Evolutionary conservation across 2,329 filamentous ascomycete genomes (phyloP).

Genomic region (Chlorencoelia australis): DNA sequence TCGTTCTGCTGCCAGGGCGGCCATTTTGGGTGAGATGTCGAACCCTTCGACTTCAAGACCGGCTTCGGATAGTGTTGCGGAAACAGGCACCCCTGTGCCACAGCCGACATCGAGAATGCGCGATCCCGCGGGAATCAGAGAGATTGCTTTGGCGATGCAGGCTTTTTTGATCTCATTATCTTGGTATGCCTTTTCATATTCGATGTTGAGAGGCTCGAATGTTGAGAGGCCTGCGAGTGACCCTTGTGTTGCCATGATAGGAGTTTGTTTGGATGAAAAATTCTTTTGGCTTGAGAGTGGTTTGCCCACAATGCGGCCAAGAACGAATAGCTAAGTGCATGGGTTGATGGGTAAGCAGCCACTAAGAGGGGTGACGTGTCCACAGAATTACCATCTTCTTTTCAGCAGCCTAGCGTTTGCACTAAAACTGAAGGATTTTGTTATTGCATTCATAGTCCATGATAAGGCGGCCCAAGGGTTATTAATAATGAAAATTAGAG

Average conservation of each 20-base stretch:
- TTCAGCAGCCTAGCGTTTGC: too few species aligned
- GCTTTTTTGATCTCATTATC: conserved; percentile 2
- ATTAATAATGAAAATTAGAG: too few species aligned
- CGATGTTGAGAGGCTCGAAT: conserved; percentile 5
- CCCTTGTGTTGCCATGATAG: conserved; percentile 8
- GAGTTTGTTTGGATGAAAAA: too few species aligned
- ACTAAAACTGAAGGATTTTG: too few species aligned
- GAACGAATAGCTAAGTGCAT: too few species aligned
- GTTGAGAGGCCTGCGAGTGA: conserved; percentile 17
- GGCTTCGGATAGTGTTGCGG: conserved; percentile 18
- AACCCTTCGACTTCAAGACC: conserved; percentile 12
- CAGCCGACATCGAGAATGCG: conserved; percentile 26
- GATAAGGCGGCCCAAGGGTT: too few species aligned
- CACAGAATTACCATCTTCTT: too few species aligned
- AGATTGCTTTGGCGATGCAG: conserved; percentile 1
- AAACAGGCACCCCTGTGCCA: conserved; percentile 26
- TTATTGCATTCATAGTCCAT: too few species aligned
- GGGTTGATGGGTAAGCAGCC: too few species aligned
- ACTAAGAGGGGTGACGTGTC: too few species aligned
- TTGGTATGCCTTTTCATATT: conserved; percentile 6
- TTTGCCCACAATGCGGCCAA: too few species aligned
- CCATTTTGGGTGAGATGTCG: conserved; percentile 29
- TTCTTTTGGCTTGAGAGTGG: too few species aligned
- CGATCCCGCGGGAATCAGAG: background rate
- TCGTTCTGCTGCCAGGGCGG: conserved; percentile 6